Evolutionary conservation across 1,284 basidiomycete species (phyloP).

Genomic region (Amylostereum areolatum): DNA sequence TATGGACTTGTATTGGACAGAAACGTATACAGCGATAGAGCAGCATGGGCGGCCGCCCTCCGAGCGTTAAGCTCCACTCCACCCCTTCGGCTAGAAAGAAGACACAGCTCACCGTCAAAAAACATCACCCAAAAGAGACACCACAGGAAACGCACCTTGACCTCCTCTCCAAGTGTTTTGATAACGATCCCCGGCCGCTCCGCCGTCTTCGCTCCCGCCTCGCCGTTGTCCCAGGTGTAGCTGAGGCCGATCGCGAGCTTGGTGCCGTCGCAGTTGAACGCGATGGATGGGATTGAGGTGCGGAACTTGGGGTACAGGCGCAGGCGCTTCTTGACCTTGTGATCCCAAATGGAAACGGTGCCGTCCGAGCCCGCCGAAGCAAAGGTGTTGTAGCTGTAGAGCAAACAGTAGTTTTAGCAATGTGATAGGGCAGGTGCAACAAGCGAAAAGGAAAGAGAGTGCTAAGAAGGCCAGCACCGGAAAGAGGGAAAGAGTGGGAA

Average conservation of each 20-base stretch:
- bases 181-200: constrained; percentile 32
- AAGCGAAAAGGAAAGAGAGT: no score
- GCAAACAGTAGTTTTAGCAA: background rate
- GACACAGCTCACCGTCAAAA: no score
- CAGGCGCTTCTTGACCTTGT: constrained; percentile 92
- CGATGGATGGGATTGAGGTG: constrained; percentile 64
- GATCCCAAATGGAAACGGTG: constrained; percentile 93
- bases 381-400: constrained; percentile 82
- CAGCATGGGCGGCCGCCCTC: no score
- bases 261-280: constrained; percentile 81
- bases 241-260: constrained; percentile 79
- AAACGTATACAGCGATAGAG: no score
- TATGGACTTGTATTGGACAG: no score
- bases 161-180: constrained; percentile 40
- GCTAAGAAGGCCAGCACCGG: background rate
- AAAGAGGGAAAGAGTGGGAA: constrained; percentile 3
- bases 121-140: no score
- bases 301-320: constrained; percentile 82
- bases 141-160: constrained; percentile 38
- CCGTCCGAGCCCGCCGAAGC: constrained; percentile 91
- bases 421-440: no score
- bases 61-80: no score
- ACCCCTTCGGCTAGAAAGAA: no score
- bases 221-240: constrained; percentile 86
- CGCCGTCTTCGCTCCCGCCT: constrained; percentile 51